phyloP scores from a whole-genome alignment of 1,139 yeast genomes.

The Zygosaccharomyces sapae region DNA sequence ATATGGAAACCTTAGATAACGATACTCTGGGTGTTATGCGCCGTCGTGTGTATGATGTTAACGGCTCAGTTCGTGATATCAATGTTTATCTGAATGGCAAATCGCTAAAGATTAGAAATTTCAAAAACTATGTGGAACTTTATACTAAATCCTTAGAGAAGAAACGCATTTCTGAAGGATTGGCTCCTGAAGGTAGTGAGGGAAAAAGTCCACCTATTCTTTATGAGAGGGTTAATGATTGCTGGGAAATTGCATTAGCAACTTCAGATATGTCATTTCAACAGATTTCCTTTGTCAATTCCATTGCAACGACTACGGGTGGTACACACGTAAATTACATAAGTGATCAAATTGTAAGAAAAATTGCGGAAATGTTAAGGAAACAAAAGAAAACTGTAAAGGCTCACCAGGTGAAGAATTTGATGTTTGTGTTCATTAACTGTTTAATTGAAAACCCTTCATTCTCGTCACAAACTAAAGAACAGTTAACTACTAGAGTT shows the following conservation, averaged over 20 bases:
- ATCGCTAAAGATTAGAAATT: conserved; percentile 62
- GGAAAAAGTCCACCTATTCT: conserved; percentile 58
- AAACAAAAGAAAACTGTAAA: conserved; percentile 77
- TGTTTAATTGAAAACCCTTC: conserved; percentile 96
- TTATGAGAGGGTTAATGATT: conserved; percentile 68
- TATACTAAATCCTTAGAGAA: conserved; percentile 70
- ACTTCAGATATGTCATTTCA: conserved; percentile 86
- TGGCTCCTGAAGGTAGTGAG: conserved; percentile 40
- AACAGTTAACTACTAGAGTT: conserved; percentile 84
- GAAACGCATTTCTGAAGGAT: conserved; percentile 36
- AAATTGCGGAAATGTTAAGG: conserved; percentile 67
- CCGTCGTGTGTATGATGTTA: conserved; percentile 92
- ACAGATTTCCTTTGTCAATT: conserved; percentile 94
- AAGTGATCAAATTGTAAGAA: conserved; percentile 76
- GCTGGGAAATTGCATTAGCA: conserved; percentile 97
- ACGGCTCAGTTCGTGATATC: conserved; percentile 90
- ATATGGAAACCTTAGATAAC: conserved; percentile 76
- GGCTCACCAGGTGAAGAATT: conserved; percentile 83
- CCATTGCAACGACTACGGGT: conserved; percentile 95
- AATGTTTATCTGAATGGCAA: conserved; percentile 76
- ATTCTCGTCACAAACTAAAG: conserved; percentile 96
- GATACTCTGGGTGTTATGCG: conserved; percentile 80
- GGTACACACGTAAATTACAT: conserved; percentile 93
- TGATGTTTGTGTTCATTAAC: conserved; percentile 86
- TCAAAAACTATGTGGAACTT: conserved; percentile 85